A percentile compares a stretch with the other conserved stretches of the same genome.
Conservation (phyloP, 805 yeast genomes). For the Lachancea lanzarotensis region DNA sequence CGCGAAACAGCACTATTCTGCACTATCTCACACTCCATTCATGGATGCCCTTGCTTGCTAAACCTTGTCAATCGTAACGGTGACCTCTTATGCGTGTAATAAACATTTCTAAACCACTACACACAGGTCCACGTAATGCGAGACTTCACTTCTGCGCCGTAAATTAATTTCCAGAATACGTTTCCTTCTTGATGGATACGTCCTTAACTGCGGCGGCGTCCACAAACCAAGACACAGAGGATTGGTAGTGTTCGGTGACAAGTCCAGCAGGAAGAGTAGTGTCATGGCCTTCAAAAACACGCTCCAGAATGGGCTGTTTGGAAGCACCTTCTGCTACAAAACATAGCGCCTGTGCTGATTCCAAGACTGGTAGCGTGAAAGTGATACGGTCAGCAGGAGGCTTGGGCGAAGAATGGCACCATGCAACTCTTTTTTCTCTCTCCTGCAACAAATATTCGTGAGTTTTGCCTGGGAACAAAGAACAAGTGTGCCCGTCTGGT, state of each 20-base stretch:
- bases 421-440: constrained; percentile 44
- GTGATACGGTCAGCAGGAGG: constrained; percentile 93
- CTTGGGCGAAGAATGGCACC: constrained; percentile 79
- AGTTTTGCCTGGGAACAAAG: constrained; percentile 67
- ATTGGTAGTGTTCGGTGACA: constrained; percentile 53
- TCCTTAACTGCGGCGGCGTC: constrained; percentile 70
- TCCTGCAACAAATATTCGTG: constrained; percentile 48
- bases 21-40: no score
- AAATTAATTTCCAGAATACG: background rate
- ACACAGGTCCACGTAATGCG: no score
- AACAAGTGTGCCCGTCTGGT: constrained; percentile 94
- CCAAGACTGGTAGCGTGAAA: constrained; percentile 71
- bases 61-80: no score
- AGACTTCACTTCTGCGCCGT: no score
- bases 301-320: constrained; percentile 64
- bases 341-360: constrained; percentile 43
- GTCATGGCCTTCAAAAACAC: constrained; percentile 53
- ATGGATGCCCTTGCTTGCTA: no score
- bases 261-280: constrained; percentile 61
- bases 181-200: constrained; percentile 2
- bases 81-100: no score
- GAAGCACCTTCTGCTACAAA: constrained; percentile 89
- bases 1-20: no score
- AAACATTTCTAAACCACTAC: no score
- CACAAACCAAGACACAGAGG: constrained; percentile 74